phyloP scores from a whole-genome alignment of 208 protist species.

The Trypanosoma theileri region DNA sequence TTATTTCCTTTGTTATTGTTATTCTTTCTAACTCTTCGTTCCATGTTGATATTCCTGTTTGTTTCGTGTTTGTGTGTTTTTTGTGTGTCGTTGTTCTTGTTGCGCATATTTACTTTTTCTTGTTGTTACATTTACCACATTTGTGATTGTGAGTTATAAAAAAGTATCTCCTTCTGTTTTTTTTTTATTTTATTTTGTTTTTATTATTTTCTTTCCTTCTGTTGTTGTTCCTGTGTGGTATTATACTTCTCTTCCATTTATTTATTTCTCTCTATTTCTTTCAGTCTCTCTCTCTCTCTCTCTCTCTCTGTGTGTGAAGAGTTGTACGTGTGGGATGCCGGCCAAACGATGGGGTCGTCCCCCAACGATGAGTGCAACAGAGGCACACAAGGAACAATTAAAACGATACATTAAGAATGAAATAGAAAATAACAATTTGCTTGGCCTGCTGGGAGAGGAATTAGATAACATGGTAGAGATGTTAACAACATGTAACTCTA shows the following conservation, averaged over 20 bases:
- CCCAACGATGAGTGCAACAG: slow-evolving; percentile 7
- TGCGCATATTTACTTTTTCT: too few relatives aligned
- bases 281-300: background rate
- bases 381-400: slow-evolving; percentile 26
- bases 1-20: too few relatives aligned
- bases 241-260: background rate
- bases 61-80: too few relatives aligned
- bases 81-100: too few relatives aligned
- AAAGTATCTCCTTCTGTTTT: too few relatives aligned
- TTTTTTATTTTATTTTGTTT: too few relatives aligned
- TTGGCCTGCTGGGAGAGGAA: slow-evolving; percentile 71
- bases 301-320: background rate
- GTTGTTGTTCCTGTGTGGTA: slow-evolving; percentile 3
- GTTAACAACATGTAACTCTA: slow-evolving; percentile 51
- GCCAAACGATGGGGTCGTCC: slow-evolving; percentile 53
- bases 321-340: slow-evolving; percentile 31
- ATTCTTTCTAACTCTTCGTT: too few relatives aligned
- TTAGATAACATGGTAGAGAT: slow-evolving; percentile 63
- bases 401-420: slow-evolving; percentile 55
- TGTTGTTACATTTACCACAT: too few relatives aligned
- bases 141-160: too few relatives aligned
- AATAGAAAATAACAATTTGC: slow-evolving; percentile 72
- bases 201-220: background rate
- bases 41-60: too few relatives aligned
- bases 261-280: background rate